Base-by-base conservation (phyloP, 176 grass and related monocot genomes). In the Oryza glaberrima region DNA sequence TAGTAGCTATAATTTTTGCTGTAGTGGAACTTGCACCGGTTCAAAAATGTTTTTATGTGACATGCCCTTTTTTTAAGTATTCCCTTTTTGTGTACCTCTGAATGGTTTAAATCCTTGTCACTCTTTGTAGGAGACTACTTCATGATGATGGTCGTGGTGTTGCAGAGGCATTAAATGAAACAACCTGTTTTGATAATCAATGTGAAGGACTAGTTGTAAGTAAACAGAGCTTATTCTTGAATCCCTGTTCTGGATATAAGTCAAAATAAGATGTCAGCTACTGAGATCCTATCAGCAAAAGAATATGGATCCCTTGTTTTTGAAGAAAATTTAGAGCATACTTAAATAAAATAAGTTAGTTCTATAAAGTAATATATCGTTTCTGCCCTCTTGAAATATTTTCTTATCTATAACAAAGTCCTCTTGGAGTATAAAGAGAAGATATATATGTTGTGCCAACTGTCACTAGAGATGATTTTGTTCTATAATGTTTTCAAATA, bases 161-260 rank as follows among this genome's bases (percentile, higher is more conserved):
- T 71, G 95, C 20, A 1, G 93, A 98, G 83, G 91, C 93, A 34
- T 82, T 98, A 70, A 92, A 95, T 87, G 93, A 98, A 92, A 92
- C 93, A 40, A 82, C 91, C 51, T 98, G 95, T 87, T 11, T 92
- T 1, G 36, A 82, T 85, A 76, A 86, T 75, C 77, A 89, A 32
- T 98, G 95, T 81, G 89, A 81, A 86, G 95, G 95, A 82, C 35
- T 98, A 80, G 84, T 86, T 85, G 95, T 98, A 95, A 88, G 95
- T 93, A 75, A 72, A 76, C 63, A 16, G 10, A 61, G 52, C 35
- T 74, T 85, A 3, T 43, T 63, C 67, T n/a, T 72, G 34, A 43
- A 4, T 69, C 15, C n/a, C 9, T 80, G 4, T 16, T 45, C 75
- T 70, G 56, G 58, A 88, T 72, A 41, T 30, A 73, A 14, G 46